Evolutionary conservation across 2,329 filamentous ascomycete species (phyloP).

Genomic region (Alternaria panax): DNA sequence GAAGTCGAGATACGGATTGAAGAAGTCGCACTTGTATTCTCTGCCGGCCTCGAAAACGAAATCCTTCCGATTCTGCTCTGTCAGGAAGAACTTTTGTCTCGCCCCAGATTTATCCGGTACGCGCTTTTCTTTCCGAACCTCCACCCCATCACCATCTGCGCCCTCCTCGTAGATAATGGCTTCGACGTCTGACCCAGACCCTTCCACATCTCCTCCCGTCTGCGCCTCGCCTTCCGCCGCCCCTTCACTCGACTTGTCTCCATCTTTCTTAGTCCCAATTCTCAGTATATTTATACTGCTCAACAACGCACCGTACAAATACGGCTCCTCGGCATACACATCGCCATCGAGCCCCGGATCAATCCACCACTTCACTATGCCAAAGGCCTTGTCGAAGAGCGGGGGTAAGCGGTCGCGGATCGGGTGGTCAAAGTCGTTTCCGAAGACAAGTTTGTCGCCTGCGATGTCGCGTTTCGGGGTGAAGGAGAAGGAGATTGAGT

Average conservation of each 20-base stretch:
- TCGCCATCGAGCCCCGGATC: slow-evolving; percentile 92
- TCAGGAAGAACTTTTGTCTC: slow-evolving; percentile 68
- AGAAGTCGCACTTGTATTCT: slow-evolving; percentile 76
- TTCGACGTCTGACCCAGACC: slow-evolving; percentile 46
- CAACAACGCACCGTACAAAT: slow-evolving; percentile 82
- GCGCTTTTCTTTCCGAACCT: slow-evolving; percentile 48
- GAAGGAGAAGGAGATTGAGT: slow-evolving; percentile 83
- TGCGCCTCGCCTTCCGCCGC: slow-evolving; percentile 46
- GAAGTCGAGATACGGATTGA: slow-evolving; percentile 92
- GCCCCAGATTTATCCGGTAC: slow-evolving; percentile 52
- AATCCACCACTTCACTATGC: slow-evolving; percentile 86
- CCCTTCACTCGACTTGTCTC: slow-evolving; percentile 41
- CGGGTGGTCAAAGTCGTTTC: slow-evolving; percentile 93
- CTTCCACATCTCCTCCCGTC: slow-evolving; percentile 60
- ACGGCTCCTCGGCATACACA: slow-evolving; percentile 83
- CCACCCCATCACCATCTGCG: slow-evolving; percentile 55
- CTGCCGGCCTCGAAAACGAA: slow-evolving; percentile 70
- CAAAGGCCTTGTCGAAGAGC: slow-evolving; percentile 84
- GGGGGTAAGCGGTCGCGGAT: slow-evolving; percentile 86
- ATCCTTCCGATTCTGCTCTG: slow-evolving; percentile 60
- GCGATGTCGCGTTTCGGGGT: slow-evolving; percentile 72
- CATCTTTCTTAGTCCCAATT: slow-evolving; percentile 60
- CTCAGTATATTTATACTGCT: slow-evolving; percentile 80
- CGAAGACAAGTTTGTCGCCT: slow-evolving; percentile 81
- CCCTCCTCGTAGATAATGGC: slow-evolving; percentile 62